Base-by-base conservation (phyloP, 257 asterid species). In the Pogostemon cablin region DNA sequence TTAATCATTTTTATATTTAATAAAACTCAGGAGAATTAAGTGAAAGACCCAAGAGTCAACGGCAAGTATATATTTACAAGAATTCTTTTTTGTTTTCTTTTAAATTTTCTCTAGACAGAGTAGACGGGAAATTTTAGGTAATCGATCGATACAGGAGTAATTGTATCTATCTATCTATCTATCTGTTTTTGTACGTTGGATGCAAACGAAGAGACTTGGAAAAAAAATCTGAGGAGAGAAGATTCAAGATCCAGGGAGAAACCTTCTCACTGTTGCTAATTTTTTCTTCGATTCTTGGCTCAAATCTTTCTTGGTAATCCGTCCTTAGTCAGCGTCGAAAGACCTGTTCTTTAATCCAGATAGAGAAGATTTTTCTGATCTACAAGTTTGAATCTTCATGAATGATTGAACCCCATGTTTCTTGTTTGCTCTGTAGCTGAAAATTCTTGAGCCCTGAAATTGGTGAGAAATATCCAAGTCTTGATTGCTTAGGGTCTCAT, bases 171-270 rank as follows among this genome's bases (percentile, higher is more conserved):
- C 42, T 64, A 72, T 75, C 78, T 77, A 20, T 32, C 42, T 68
- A 35, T 72, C 67, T 52, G 72, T 71, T 58, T 59, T 7, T 9
- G 43, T 68, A 62, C 75, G 75, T 68, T 37, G 39, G 50, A 65
- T 37, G 67, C 68, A 72, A 75, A 54, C 44, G 72, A 66, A 73
- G 40, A 56, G 60, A 47, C 66, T 74, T 60, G 60, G 55, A 55
- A 72, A 68, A 69, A 39, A 11, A 49, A n/a, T 52, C 70, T n/a
- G 73, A 58, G 63, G 15, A 59, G 11, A 54, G 78, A 77, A 79
- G 79, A 77, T 80, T 85, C 83, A 73, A 86, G 86, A 84, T 82
- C 82, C 77, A 57, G 75, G 69, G 42, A 78, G 49, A 67, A 37
- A 72, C 9, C 39, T 44, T 32, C 66, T 12, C 72, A 50, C 77